Percentiles rank a stretch among this genome's conserved stretches.
These are phyloP conservation scores for Cladophialophora immunda DNA, from an alignment of 2,329 filamentous ascomycete genomes.

Conservation along the genomic window DNA sequence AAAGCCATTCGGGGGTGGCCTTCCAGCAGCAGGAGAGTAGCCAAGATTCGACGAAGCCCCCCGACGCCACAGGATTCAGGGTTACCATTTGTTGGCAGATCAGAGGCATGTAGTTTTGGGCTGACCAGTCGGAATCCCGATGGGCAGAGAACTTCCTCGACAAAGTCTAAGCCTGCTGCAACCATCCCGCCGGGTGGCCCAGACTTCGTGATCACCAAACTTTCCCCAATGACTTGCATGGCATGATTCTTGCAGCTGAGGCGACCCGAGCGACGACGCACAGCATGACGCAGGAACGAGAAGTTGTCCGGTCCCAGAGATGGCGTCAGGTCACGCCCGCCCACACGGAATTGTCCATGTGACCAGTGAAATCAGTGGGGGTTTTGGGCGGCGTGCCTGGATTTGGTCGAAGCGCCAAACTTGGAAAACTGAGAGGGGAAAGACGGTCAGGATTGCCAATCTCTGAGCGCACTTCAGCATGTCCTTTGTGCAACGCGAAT, in stretches of 20 bases:
- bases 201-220: constrained; percentile 16
- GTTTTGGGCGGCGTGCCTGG: constrained; percentile 16
- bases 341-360: constrained; percentile 22
- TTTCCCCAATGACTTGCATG: constrained; percentile 31
- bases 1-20: constrained; percentile 9
- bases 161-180: constrained; percentile 19
- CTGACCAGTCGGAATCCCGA: constrained; percentile 24
- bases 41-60: constrained; percentile 43
- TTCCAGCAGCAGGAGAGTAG: constrained; percentile 18
- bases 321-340: constrained; percentile 19
- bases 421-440: background rate
- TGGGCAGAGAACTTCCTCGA: background rate
- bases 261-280: constrained; percentile 31
- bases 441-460: background rate
- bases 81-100: constrained; percentile 26
- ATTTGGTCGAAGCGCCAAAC: constrained; percentile 13
- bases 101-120: constrained; percentile 22
- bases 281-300: constrained; percentile 32
- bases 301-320: constrained; percentile 8
- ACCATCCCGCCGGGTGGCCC: constrained; percentile 16
- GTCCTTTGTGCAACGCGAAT: constrained; percentile 7
- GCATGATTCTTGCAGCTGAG: constrained; percentile 24
- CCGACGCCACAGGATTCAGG: background rate
- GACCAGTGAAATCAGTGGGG: constrained; percentile 27
- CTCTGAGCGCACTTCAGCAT: background rate